Conservation (phyloP, 2,329 filamentous ascomycete species). For the Zelopaecilomyces penicillatus region DNA sequence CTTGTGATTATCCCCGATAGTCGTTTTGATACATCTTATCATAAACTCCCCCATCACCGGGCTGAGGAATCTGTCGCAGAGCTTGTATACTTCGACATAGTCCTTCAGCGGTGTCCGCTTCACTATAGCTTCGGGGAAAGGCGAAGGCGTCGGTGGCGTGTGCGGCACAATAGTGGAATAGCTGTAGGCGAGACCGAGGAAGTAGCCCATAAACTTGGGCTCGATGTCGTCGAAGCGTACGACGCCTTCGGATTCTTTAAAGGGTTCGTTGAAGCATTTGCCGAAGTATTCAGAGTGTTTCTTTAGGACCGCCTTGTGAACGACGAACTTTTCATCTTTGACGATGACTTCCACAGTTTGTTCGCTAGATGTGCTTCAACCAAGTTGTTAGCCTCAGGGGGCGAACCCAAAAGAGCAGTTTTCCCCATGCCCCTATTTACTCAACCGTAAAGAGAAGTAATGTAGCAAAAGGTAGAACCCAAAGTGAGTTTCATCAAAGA, state of each 20-base stretch:
- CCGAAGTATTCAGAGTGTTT: constrained; percentile 27
- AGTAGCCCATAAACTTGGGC: constrained; percentile 24
- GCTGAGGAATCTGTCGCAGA: constrained; percentile 28
- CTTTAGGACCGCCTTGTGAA: constrained; percentile 22
- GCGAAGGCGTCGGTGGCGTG: constrained; percentile 13
- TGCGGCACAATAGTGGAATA: constrained; percentile 25
- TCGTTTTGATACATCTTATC: constrained; percentile 19
- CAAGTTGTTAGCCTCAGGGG: background rate
- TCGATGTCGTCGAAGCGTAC: constrained; percentile 26
- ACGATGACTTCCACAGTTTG: constrained; percentile 21
- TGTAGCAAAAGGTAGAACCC: too few species aligned
- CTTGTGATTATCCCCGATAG: constrained; percentile 24
- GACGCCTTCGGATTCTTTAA: constrained; percentile 18
- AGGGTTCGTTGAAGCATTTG: constrained; percentile 19
- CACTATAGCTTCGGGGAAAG: constrained; percentile 17
- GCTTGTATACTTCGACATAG: constrained; percentile 27
- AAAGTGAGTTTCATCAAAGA: too few species aligned
- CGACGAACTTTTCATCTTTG: constrained; percentile 21
- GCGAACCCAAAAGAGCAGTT: too few species aligned
- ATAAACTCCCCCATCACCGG: constrained; percentile 21
- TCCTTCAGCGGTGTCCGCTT: constrained; percentile 22
- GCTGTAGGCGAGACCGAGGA: constrained; percentile 26
- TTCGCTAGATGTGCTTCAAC: constrained; percentile 17
- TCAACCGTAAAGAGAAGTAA: too few species aligned
- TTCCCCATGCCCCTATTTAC: too few species aligned